phyloP scores from a whole-genome alignment of 2,329 filamentous ascomycete genomes.

The Xylaria sp. region DNA sequence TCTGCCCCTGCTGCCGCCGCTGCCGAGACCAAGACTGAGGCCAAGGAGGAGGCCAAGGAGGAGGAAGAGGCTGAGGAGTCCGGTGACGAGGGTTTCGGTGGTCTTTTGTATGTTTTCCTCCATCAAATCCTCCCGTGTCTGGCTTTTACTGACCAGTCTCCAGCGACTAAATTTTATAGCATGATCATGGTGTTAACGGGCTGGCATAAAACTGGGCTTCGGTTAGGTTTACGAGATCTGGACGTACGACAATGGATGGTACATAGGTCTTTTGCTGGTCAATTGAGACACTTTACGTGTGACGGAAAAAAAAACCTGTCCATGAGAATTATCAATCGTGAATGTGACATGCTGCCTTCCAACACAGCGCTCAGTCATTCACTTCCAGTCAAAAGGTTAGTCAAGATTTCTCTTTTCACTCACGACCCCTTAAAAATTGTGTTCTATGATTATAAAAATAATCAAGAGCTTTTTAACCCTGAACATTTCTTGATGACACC shows the following conservation, averaged over 20 bases:
- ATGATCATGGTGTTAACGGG: constrained; percentile 53
- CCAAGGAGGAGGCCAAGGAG: constrained; percentile 68
- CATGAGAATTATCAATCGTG: constrained; percentile 15
- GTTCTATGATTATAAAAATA: constrained; percentile 67
- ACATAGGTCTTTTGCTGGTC: constrained; percentile 63
- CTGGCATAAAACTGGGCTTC: constrained; percentile 56
- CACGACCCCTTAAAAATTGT: constrained; percentile 20
- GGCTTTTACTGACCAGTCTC: constrained; percentile 53
- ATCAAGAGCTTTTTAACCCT: constrained; percentile 77
- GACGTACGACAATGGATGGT: constrained; percentile 48
- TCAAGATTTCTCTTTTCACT: constrained; percentile 43
- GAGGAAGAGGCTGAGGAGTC: constrained; percentile 77
- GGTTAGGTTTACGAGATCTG: constrained; percentile 57
- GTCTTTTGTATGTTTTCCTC: constrained; percentile 72
- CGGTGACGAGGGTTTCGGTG: constrained; percentile 78
- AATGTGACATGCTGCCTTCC: constrained; percentile 45
- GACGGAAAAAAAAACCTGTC: constrained; percentile 28
- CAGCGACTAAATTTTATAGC: constrained; percentile 64
- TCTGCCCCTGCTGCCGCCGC: constrained; percentile 77
- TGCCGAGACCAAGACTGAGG: constrained; percentile 61
- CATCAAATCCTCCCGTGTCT: background rate
- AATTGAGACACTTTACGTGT: constrained; percentile 53
- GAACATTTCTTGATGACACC: constrained; percentile 66
- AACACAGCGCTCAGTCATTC: constrained; percentile 18
- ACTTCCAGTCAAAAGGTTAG: constrained; percentile 57